phyloP scores from a whole-genome alignment of 805 yeast species.

The Metschnikowia lachancei region DNA sequence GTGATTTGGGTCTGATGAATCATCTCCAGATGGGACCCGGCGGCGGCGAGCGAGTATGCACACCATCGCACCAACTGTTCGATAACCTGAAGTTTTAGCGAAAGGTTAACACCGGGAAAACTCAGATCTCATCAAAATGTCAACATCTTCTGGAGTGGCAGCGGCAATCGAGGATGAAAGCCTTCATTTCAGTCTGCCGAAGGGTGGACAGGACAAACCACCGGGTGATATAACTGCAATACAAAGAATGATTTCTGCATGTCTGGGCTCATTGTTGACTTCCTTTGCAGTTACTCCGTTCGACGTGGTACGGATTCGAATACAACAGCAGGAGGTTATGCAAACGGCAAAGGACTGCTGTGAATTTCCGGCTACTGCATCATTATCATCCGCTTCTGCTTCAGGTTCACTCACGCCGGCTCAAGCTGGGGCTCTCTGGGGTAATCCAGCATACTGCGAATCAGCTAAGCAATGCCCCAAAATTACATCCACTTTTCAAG shows the following conservation, averaged over 20 bases:
- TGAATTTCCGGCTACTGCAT: slow-evolving; percentile 2
- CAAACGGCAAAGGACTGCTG: slow-evolving; percentile 29
- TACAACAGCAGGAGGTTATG: slow-evolving; percentile 73
- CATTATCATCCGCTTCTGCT: background rate
- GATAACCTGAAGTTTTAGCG: background rate
- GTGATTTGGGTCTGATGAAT: background rate
- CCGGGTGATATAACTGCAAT: slow-evolving; percentile 41
- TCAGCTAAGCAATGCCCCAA: slow-evolving; percentile 40
- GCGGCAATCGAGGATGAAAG: slow-evolving; percentile 38
- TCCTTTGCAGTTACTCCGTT: slow-evolving; percentile 76
- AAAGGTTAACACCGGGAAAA: background rate
- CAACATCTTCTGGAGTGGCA: slow-evolving; percentile 40
- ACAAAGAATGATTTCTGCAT: slow-evolving; percentile 76
- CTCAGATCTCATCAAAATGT: slow-evolving; percentile 24
- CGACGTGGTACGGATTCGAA: slow-evolving; percentile 73
- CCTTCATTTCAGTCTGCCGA: slow-evolving; percentile 13
- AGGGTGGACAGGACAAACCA: background rate
- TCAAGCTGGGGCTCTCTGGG: slow-evolving; percentile 31
- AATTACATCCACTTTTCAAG: slow-evolving; percentile 71
- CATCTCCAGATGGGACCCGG: background rate
- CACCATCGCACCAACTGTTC: slow-evolving; percentile 9
- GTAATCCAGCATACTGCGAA: slow-evolving; percentile 36
- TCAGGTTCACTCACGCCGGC: background rate
- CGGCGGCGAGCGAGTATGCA: slow-evolving; percentile 10
- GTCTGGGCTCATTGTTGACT: slow-evolving; percentile 70